Conservation (phyloP, 2,329 filamentous ascomycete species). For the Calonectria hongkongensis region DNA sequence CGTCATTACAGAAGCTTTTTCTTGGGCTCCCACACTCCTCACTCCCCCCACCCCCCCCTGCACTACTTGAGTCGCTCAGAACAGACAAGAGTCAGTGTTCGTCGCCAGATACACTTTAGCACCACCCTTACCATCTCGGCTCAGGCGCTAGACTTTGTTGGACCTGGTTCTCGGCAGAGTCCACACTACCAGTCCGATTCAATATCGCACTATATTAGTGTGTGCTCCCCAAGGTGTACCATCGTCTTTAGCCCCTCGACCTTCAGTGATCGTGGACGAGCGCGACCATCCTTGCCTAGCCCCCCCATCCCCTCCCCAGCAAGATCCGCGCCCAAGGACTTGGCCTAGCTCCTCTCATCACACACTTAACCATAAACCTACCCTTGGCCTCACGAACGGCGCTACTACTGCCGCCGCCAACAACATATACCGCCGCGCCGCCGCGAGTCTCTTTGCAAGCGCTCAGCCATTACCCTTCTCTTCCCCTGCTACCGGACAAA, state of each 20-base stretch:
- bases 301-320: constrained; percentile 54
- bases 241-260: constrained; percentile 54
- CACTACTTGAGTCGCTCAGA: constrained; percentile 52
- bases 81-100: constrained; percentile 56
- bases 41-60: constrained; percentile 44
- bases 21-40: constrained; percentile 45
- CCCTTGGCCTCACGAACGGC: constrained; percentile 56
- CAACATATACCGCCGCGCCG: constrained; percentile 61
- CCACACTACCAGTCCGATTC: constrained; percentile 56
- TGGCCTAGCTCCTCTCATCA: constrained; percentile 58
- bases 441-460: constrained; percentile 58
- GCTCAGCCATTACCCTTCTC: constrained; percentile 55
- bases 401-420: constrained; percentile 59
- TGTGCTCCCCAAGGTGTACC: constrained; percentile 61
- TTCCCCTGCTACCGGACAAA: constrained; percentile 55
- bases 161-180: constrained; percentile 59
- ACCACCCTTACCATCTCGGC: constrained; percentile 55
- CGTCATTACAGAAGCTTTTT: constrained; percentile 53
- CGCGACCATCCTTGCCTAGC: constrained; percentile 57
- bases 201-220: constrained; percentile 65
- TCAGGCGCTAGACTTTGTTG: constrained; percentile 61
- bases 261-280: constrained; percentile 57
- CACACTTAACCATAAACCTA: constrained; percentile 58
- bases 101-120: constrained; percentile 54
- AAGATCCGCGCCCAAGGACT: constrained; percentile 60